These are phyloP conservation scores for Emericellopsis cladophorae DNA, from an alignment of 2,329 filamentous ascomycete species.

Conservation along the genomic window DNA sequence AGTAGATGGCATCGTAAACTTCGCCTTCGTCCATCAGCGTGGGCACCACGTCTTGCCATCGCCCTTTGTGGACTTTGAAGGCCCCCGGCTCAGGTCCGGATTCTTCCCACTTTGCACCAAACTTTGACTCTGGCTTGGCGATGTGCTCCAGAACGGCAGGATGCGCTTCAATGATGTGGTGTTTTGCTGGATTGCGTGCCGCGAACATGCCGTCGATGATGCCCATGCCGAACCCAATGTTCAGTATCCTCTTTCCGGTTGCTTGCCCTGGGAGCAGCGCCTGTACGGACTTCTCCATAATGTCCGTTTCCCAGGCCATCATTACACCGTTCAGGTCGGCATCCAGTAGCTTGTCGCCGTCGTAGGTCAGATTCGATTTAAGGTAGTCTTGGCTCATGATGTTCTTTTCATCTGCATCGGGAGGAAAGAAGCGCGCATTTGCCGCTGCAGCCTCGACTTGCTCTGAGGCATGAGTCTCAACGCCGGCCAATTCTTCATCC, in stretches of 20 bases:
- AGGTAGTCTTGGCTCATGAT: constrained; percentile 59
- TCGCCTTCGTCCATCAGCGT: constrained; percentile 54
- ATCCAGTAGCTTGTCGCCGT: constrained; percentile 57
- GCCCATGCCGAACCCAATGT: constrained; percentile 85
- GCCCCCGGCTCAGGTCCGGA: constrained; percentile 49
- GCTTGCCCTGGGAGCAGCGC: constrained; percentile 38
- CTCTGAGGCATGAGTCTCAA: constrained; percentile 14
- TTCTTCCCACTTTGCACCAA: constrained; percentile 42
- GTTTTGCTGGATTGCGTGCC: constrained; percentile 49
- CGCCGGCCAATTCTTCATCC: constrained; percentile 13
- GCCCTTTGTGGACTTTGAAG: constrained; percentile 53
- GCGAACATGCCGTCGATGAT: constrained; percentile 73
- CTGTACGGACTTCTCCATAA: constrained; percentile 69
- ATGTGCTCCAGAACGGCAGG: constrained; percentile 61
- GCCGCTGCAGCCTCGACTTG: constrained; percentile 7
- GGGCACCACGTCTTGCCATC: constrained; percentile 73
- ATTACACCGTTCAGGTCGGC: constrained; percentile 72
- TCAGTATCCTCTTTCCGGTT: constrained; percentile 57
- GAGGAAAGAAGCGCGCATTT: constrained; percentile 15
- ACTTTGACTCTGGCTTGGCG: constrained; percentile 29
- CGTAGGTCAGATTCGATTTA: constrained; percentile 51
- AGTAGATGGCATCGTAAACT: constrained; percentile 82
- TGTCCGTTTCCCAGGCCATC: constrained; percentile 86
- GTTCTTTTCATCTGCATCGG: constrained; percentile 23
- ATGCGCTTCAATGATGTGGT: constrained; percentile 83